Conservation (phyloP, 441 rosid genomes). For the Cnidoscolus chayamansa region DNA sequence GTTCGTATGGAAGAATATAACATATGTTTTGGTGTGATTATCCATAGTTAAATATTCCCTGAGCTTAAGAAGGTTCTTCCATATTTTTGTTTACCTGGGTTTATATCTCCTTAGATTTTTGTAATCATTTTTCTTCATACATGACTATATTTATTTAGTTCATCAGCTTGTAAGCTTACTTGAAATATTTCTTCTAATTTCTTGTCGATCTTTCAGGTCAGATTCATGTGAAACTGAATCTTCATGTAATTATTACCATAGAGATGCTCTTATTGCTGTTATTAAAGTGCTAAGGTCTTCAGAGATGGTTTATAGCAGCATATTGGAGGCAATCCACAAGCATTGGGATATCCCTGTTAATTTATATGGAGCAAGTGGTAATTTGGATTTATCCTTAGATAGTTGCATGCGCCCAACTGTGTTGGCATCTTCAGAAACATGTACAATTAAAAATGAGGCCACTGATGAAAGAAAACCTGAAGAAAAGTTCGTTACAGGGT, state of each 20-base stretch:
- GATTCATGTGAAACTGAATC: constrained; percentile 51
- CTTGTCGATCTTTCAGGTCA: constrained; percentile 57
- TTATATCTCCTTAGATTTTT: not conserved
- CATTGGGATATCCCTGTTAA: constrained; percentile 53
- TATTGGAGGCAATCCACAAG: constrained; percentile 58
- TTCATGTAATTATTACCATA: constrained; percentile 56
- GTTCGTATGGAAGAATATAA: not conserved
- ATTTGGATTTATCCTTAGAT: constrained; percentile 32
- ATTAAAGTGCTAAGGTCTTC: constrained; percentile 65
- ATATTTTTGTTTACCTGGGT: not conserved
- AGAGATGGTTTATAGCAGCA: constrained; percentile 40
- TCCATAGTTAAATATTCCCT: not conserved
- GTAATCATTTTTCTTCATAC: not conserved
- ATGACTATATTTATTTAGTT: not conserved
- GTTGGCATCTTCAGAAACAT: constrained; percentile 35
- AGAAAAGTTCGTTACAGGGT: constrained; percentile 38
- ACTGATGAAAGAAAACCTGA: constrained; percentile 36
- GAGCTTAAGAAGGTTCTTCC: not conserved
- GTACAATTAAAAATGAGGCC: constrained; percentile 29
- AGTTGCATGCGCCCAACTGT: constrained; percentile 24
- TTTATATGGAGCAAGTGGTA: constrained; percentile 34
- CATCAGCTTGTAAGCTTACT: constrained; percentile 12
- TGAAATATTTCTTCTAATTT: constrained; percentile 24
- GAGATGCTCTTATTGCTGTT: constrained; percentile 52
- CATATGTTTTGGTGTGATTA: not conserved